Base-by-base conservation (phyloP, 768 basidiomycete genomes). In the Butyriboletus loyo region DNA sequence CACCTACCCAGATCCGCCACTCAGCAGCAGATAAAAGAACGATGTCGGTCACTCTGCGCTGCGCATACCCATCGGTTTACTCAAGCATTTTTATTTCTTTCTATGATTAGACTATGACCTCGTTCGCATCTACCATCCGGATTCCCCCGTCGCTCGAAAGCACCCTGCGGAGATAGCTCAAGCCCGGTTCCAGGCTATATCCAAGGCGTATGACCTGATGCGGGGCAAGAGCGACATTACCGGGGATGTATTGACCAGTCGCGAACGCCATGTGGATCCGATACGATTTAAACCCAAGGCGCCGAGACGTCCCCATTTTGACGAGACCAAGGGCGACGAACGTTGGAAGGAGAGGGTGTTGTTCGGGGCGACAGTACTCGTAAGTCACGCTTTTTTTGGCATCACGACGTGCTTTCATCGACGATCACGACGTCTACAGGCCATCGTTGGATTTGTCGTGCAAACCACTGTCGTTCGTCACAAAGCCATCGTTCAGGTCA, bases 101-200 rank as follows among this genome's bases (percentile, higher is more conserved):
- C 30, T 7, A 27, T 43, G 15, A 19, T 57, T 31, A 91, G 88
- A 90, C 67, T 88, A 83, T 62, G 88, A 89, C 56, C 86, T 91
- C 40, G 89, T 90, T 30, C 77, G 84, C 36, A 76, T 88, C 52
- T 88, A 90, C 66, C 88, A 91, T 65, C 88, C 88, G 3, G 88
- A 91, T 66, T 85, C 85, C 37, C 72, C 75, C 22, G 41, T 72
- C 21, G 72, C 72, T 21, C 73, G 76, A 5, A 64, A 64, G 4
- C 68, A 69, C 51, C 68, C 83, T 7, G 60, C 79, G 0, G 78
- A 80, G 15, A 64, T 75, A 3, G 80, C 81, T 4, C 85, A 87
- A 60, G 74, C 77, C 7, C 84, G 81, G 11, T 90, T 90, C 59
- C 84, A 84, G 59, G 74, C 84, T 3, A 87, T 91, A 56, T 77